These are phyloP conservation scores for Nakazawaea pomicola DNA, from an alignment of 805 yeast species.

Conservation along the genomic window DNA sequence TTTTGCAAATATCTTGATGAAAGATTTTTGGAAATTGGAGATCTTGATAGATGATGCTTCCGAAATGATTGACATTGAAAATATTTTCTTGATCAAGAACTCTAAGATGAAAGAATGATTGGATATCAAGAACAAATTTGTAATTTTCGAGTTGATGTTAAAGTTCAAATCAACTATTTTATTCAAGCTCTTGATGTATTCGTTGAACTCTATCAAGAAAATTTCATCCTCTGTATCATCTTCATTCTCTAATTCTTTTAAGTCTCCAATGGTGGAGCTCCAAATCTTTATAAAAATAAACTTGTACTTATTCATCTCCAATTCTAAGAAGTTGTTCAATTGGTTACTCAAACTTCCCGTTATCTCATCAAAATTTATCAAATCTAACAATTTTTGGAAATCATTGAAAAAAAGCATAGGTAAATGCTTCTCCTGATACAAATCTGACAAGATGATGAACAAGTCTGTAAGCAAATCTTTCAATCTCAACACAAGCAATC, in stretches of 20 bases:
- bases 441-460: slow-evolving; percentile 20
- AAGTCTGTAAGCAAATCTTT: slow-evolving; percentile 22
- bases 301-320: slow-evolving; percentile 6
- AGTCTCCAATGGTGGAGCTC: slow-evolving; percentile 3
- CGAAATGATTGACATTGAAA: slow-evolving; percentile 5
- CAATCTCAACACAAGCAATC: slow-evolving; percentile 20
- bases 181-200: slow-evolving; percentile 3
- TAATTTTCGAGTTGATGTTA: slow-evolving; percentile 1
- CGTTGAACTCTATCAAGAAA: slow-evolving; percentile 4
- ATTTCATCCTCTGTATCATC: slow-evolving; percentile 4
- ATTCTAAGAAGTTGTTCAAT: slow-evolving; percentile 8
- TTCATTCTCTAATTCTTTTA: slow-evolving; percentile 1
- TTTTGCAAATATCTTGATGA: slow-evolving; percentile 4
- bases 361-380: slow-evolving; percentile 10
- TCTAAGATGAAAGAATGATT: slow-evolving; percentile 4
- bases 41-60: slow-evolving; percentile 5
- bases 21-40: slow-evolving; percentile 3
- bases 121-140: slow-evolving; percentile 1
- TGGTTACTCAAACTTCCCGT: slow-evolving; percentile 4
- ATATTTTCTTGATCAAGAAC: slow-evolving; percentile 6
- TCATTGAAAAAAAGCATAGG: slow-evolving; percentile 27
- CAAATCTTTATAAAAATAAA: slow-evolving; percentile 9
- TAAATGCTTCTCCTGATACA: slow-evolving; percentile 18
- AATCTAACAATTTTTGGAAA: slow-evolving; percentile 21
- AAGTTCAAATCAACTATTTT: neutral